Base-by-base conservation (phyloP, 2,329 filamentous ascomycete genomes). In the Arthrobotrys sinensis region DNA sequence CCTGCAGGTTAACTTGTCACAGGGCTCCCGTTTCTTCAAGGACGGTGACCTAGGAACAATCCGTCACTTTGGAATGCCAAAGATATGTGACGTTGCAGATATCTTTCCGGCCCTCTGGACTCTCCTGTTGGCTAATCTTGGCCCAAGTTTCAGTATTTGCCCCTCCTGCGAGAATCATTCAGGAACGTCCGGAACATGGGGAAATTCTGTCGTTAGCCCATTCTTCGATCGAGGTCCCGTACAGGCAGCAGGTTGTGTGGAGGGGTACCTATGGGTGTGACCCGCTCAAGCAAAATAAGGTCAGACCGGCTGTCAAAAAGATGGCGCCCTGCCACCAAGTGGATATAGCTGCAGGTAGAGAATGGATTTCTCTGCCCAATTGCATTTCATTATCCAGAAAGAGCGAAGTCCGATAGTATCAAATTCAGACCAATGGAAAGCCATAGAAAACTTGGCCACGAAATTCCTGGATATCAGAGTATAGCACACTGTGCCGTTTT, bases 41-140 rank as follows among this genome's bases (percentile, higher is more conserved):
- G 28, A 11, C 16, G 16, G 24, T 24, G 24, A 28, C 12, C 4
- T 34, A 36, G 3, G 21, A 38, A 21, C 34, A 40, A 57, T 53
- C 52, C 34, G 16, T 32, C n/a, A 14, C 24, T 43, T 43, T 43
- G 19, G 55, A 60, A 60, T 60, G 16, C 12, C 7, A n/a, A 28
- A 24, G 19, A 60, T 43, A 60, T 60, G 55, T 60, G 55, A 43
- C 36, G 12, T 60, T 60, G 43, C 34, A 24, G 55, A 16, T 57
- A 24, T 40, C 21, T 57, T n/a, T 40, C 5, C 24, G 7, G 2
- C 48, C 14, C 11, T 32, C 48, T 1, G 21, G 14, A 10, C 10
- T n/a, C 14, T 28, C n/a, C 6, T n/a, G 4, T 14, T 14, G 12
- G 55, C 40, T 28, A 38, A 5, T 11, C n/a, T 55, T 36, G 52